Conservation (phyloP, 345 rosid species). For the Erodium maritimum region DNA sequence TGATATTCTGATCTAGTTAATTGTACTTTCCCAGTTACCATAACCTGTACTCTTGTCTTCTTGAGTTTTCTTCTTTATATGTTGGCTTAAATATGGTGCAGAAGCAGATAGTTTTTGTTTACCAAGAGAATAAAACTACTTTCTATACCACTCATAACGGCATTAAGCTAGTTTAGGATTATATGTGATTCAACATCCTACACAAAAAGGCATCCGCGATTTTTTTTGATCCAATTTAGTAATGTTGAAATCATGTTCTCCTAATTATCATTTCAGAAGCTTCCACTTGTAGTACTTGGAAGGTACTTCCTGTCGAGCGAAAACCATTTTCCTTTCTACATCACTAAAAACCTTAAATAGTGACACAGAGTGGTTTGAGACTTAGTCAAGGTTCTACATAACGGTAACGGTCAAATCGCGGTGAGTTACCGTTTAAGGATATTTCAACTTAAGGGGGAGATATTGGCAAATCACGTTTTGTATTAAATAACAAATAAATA, state of each 20-base stretch:
- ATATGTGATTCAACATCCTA: not conserved
- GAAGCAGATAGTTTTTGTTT: not conserved
- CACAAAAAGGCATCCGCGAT: not conserved
- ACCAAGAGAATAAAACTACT: not conserved
- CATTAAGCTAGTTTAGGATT: not conserved
- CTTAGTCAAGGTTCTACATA: no score
- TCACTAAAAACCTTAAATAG: not conserved
- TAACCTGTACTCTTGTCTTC: not conserved
- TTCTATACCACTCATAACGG: not conserved
- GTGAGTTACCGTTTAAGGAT: no score
- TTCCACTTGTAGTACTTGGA: not conserved
- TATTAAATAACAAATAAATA: no score
- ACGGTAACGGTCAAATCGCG: no score
- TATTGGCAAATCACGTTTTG: no score
- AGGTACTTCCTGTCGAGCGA: not conserved
- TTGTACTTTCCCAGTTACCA: not conserved
- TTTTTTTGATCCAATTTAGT: not conserved
- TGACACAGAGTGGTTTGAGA: not conserved
- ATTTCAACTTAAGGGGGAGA: no score
- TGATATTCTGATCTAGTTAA: not conserved
- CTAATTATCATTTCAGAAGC: not conserved
- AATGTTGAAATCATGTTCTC: not conserved
- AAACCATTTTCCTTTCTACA: not conserved
- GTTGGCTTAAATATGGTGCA: no score
- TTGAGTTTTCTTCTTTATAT: not conserved